Base-by-base conservation (phyloP, 163 green algal species). In the Coccomyxa subellipsoidea region DNA sequence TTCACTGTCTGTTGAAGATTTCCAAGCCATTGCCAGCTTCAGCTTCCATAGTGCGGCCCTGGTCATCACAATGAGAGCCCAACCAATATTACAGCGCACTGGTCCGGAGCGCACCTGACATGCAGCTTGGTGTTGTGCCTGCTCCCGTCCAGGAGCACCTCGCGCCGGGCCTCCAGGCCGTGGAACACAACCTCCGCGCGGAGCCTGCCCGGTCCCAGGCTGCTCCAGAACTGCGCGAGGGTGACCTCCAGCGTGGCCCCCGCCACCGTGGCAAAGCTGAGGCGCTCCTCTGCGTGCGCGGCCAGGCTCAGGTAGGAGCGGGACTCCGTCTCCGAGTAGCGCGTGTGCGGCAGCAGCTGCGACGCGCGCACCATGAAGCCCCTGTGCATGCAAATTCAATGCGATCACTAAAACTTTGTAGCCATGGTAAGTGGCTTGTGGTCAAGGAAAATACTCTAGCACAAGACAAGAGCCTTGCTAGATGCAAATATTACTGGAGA, bases 191-290 rank as follows among this genome's bases (percentile, higher is more conserved):
- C 25, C 81, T 95, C 85, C 8, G 92, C 80, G 54, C 89, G 75
- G 35, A 94, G 72, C 15, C 69, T 78, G 72, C 77, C 75, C 4
- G 73, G 76, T 1, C 91, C 92, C 29, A 87, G 81, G 85, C 86
- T 91, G 85, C 80, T 94, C 95, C 95, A 98, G 78, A 95, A 95
- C 88, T 97, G 94, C 18, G 89, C 91, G 38, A 97, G 69, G 0
- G 94, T 96, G 7, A 98, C 54, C 87, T 98, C 95, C 76, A 97
- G 85, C 1, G 93, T 96, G 54, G 77, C 69, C 15, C 89, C 92
- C 1, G 78, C 81, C 2, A 82, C 69, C 53, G 95, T 89, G 39
- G 70, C 79, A 78, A 87, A 84, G 78, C 29, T 81, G 54, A 81
- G 40, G 9, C 38, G 36, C 32, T 83, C 38, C 23, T 79, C 36